These are phyloP conservation scores for Pseudogymnoascus sp. DNA, from an alignment of 2,329 filamentous ascomycete genomes.

Conservation along the genomic window DNA sequence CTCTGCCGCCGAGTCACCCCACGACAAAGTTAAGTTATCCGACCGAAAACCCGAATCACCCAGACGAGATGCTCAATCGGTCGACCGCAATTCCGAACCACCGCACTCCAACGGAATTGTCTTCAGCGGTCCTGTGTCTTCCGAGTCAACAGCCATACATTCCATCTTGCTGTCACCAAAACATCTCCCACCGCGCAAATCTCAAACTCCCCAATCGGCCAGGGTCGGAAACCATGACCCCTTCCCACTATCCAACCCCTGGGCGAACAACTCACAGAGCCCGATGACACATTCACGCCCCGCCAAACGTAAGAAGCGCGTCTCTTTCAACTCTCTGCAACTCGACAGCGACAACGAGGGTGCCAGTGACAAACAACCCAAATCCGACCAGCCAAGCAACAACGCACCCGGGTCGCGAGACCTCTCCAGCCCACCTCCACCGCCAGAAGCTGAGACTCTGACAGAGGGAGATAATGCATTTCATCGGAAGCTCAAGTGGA, in stretches of 20 bases:
- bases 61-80: not conserved
- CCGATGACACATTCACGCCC: constrained; percentile 6
- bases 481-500: not conserved
- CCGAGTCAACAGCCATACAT: not conserved
- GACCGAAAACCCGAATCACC: not conserved
- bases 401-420: not conserved
- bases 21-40: not conserved
- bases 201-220: not conserved
- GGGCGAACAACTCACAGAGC: not conserved
- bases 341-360: not conserved
- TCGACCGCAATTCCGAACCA: not conserved
- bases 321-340: constrained; percentile 22
- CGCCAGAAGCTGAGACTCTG: not conserved
- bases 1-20: not conserved
- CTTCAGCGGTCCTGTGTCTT: not conserved
- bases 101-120: not conserved
- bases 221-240: not conserved
- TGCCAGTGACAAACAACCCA: not conserved
- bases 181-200: not conserved
- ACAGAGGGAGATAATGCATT: not conserved
- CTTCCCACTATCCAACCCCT: not conserved
- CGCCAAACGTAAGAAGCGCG: constrained; percentile 19
- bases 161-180: not conserved
- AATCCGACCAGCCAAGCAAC: not conserved
- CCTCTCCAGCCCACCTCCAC: not conserved